phyloP scores from a whole-genome alignment of 345 rosid species.

The Bruguiera sexangula region DNA sequence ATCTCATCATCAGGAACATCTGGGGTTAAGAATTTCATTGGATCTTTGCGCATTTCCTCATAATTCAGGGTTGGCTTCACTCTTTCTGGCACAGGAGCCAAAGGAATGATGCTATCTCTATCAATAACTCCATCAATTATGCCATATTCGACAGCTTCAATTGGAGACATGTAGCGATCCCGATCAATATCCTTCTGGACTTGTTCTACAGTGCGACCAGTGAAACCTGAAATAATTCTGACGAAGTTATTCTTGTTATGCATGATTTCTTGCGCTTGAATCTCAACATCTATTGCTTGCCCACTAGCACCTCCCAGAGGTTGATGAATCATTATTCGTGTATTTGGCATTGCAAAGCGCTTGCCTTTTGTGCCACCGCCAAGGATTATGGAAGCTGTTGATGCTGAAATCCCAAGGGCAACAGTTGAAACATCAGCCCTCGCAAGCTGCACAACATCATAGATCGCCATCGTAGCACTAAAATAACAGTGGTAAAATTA shows the following conservation, averaged over 20 bases:
- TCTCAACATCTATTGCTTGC: slow-evolving; percentile 76
- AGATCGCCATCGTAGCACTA: slow-evolving; percentile 97
- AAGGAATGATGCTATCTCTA: slow-evolving; percentile 76
- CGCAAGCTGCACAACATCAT: slow-evolving; percentile 82
- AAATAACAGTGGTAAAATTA: slow-evolving; percentile 6
- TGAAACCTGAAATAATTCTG: slow-evolving; percentile 64
- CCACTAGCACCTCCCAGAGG: slow-evolving; percentile 96
- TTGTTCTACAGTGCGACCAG: slow-evolving; percentile 74
- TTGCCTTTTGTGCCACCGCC: slow-evolving; percentile 96
- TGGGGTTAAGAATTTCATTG: slow-evolving; percentile 76
- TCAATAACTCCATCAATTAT: slow-evolving; percentile 93
- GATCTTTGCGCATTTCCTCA: slow-evolving; percentile 63
- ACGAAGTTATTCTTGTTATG: slow-evolving; percentile 70
- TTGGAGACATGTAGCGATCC: slow-evolving; percentile 90
- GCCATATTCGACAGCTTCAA: slow-evolving; percentile 92
- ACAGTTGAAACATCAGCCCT: slow-evolving; percentile 89
- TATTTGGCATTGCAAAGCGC: slow-evolving; percentile 92
- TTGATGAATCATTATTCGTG: slow-evolving; percentile 92
- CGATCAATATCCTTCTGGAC: slow-evolving; percentile 74
- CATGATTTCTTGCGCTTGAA: slow-evolving; percentile 87
- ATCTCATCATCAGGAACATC: slow-evolving; percentile 94
- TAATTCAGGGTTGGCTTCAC: slow-evolving; percentile 59
- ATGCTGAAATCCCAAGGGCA: slow-evolving; percentile 83
- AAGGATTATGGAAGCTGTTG: slow-evolving; percentile 86
- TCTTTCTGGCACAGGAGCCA: slow-evolving; percentile 71